phyloP scores from a whole-genome alignment of 75 land plant genomes.

The Cryptomeria japonica region DNA sequence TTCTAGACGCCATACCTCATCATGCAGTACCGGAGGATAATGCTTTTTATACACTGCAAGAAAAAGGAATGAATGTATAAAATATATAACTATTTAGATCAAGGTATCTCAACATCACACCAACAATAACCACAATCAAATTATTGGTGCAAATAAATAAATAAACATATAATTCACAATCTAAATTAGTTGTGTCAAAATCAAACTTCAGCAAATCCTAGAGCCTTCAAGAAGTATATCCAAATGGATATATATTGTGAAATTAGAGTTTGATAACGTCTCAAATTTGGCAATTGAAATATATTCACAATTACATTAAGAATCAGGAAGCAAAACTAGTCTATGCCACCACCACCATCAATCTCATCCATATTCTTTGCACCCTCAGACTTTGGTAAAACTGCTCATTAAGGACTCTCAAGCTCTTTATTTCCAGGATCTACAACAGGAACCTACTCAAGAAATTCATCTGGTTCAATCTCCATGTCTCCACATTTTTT shows the following conservation, averaged over 20 bases:
- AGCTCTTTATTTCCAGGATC: not conserved
- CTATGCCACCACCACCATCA: not conserved
- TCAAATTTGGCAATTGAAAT: not conserved
- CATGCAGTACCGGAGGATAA: conserved; percentile 65
- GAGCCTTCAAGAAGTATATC: not conserved
- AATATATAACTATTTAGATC: not conserved
- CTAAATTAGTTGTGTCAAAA: not conserved
- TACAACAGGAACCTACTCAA: not conserved
- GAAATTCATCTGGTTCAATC: not conserved
- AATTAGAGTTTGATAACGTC: no score
- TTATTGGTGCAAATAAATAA: not conserved
- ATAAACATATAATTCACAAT: not conserved
- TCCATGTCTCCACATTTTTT: not conserved
- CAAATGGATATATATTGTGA: no score
- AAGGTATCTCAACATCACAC: not conserved
- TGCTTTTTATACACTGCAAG: conserved; percentile 84
- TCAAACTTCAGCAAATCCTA: not conserved
- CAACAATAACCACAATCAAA: not conserved
- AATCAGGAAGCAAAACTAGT: not conserved
- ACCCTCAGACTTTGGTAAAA: not conserved
- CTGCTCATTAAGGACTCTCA: not conserved
- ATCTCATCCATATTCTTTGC: not conserved
- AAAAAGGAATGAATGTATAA: not conserved
- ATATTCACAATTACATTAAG: not conserved
- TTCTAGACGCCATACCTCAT: conserved; percentile 85